A percentile compares a stretch with the other conserved stretches of the same genome.
Conservation (phyloP, 78 protist genomes). For the Andalucia godoyi region DNA sequence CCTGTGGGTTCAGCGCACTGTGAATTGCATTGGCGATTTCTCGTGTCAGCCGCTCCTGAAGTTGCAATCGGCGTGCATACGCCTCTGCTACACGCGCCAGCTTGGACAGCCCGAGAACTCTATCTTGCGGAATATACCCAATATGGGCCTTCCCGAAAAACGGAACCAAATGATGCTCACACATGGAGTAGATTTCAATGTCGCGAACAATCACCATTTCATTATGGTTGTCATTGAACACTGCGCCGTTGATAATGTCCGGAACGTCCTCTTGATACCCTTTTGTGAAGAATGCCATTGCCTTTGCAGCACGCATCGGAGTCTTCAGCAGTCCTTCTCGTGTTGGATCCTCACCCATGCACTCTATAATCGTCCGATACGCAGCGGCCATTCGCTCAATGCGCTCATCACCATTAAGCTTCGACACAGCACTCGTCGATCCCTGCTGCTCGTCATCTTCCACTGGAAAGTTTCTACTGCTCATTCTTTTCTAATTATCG, state of each 20-base stretch:
- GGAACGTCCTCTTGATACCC: slow-evolving; percentile 60
- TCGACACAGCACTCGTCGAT: too few species aligned
- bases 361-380: background rate
- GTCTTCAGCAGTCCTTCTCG: slow-evolving; percentile 66
- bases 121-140: slow-evolving; percentile 76
- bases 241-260: slow-evolving; percentile 64
- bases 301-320: slow-evolving; percentile 71
- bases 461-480: too few species aligned
- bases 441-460: too few species aligned
- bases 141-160: slow-evolving; percentile 72
- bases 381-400: too few species aligned
- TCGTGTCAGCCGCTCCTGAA: slow-evolving; percentile 82
- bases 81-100: slow-evolving; percentile 77
- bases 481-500: too few species aligned
- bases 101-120: slow-evolving; percentile 82
- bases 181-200: slow-evolving; percentile 73
- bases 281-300: slow-evolving; percentile 68
- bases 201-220: slow-evolving; percentile 55
- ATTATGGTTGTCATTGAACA: slow-evolving; percentile 70
- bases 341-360: slow-evolving; percentile 33
- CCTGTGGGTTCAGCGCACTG: slow-evolving; percentile 62
- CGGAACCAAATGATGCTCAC: slow-evolving; percentile 94
- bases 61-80: slow-evolving; percentile 48
- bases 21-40: slow-evolving; percentile 70
- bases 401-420: too few species aligned